Percentiles rank a stretch among this genome's conserved stretches.
Conservation (phyloP, 768 basidiomycete species). For the Suillus subalutaceus region DNA sequence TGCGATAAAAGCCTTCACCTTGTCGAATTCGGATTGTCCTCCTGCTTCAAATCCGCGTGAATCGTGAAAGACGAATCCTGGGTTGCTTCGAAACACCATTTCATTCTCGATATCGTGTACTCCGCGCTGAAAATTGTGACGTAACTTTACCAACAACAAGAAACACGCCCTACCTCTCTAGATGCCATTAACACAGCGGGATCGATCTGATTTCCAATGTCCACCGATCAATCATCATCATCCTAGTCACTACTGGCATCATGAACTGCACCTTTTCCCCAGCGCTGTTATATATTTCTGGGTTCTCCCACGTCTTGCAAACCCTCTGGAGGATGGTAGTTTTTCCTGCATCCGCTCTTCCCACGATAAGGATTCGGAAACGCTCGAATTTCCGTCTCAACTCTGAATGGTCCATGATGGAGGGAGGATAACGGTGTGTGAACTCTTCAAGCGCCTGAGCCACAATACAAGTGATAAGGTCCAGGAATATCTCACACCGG, state of each 20-base stretch:
- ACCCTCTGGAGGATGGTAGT: conserved; percentile 43
- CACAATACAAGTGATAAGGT: no score
- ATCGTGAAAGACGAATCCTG: no score
- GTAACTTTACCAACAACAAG: no score
- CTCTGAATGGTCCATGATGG: not conserved
- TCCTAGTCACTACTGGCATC: not conserved
- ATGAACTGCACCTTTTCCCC: conserved; percentile 22
- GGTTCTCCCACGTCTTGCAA: conserved; percentile 38
- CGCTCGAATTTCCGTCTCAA: conserved; percentile 15
- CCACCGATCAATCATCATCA: no score
- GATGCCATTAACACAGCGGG: conserved; percentile 7
- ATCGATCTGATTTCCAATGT: conserved; percentile 9
- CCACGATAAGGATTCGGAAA: conserved; percentile 44
- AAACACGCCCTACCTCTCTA: not conserved
- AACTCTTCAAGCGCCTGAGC: not conserved
- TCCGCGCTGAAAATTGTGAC: no score
- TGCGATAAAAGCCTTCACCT: not conserved
- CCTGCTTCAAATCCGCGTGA: not conserved
- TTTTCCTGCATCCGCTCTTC: conserved; percentile 43
- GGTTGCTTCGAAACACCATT: no score
- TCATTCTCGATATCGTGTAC: no score
- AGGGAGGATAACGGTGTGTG: not conserved
- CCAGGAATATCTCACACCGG: no score
- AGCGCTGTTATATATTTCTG: conserved; percentile 26
- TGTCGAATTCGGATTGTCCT: not conserved